phyloP scores from a whole-genome alignment of 345 rosid species.

The Hypericum perforatum region DNA sequence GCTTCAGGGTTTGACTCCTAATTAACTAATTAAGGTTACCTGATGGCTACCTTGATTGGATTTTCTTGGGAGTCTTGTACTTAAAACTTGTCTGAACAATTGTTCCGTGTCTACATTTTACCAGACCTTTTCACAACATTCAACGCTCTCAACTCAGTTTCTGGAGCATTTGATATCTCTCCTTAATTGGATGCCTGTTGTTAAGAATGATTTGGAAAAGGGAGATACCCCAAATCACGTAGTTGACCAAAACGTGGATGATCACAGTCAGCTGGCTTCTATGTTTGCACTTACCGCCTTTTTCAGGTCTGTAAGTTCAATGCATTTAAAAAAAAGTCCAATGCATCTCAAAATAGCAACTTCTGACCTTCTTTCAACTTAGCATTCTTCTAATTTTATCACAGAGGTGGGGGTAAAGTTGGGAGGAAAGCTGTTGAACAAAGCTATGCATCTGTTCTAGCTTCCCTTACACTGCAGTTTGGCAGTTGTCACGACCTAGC shows the following conservation, averaged over 20 bases:
- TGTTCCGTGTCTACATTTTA: slow-evolving; percentile 11
- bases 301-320: slow-evolving; percentile 46
- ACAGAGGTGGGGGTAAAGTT: slow-evolving; percentile 92
- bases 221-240: slow-evolving; percentile 40
- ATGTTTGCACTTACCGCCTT: slow-evolving; percentile 82
- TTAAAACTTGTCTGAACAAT: background rate
- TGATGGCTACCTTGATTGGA: too few relatives aligned
- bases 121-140: slow-evolving; percentile 83
- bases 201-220: slow-evolving; percentile 47
- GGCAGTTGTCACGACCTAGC: slow-evolving; percentile 91
- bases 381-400: slow-evolving; percentile 19
- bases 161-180: slow-evolving; percentile 72
- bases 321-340: slow-evolving; percentile 1
- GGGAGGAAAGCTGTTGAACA: slow-evolving; percentile 90
- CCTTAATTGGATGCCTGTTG: slow-evolving; percentile 49
- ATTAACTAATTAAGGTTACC: too few relatives aligned
- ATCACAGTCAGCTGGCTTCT: slow-evolving; percentile 75
- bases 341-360: background rate
- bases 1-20: too few relatives aligned
- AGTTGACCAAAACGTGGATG: slow-evolving; percentile 43
- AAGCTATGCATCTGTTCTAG: slow-evolving; percentile 77
- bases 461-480: slow-evolving; percentile 76
- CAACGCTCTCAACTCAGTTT: slow-evolving; percentile 56
- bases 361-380: slow-evolving; percentile 11
- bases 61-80: too few relatives aligned